phyloP scores from a whole-genome alignment of 1,284 basidiomycete genomes.

The Leccinum variabile region DNA sequence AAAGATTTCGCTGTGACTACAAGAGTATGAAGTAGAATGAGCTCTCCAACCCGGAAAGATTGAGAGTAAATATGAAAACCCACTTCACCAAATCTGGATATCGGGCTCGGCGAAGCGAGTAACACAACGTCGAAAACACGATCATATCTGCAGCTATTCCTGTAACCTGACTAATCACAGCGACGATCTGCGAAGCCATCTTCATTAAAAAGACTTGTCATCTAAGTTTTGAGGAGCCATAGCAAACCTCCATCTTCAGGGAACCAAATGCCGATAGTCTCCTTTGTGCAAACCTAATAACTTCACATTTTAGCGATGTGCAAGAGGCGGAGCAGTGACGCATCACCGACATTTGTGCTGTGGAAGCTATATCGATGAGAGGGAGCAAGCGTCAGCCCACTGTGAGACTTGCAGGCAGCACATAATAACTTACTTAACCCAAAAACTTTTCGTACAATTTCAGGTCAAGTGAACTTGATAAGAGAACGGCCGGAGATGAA shows the following conservation, averaged over 20 bases:
- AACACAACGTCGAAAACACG: slow-evolving; percentile 30
- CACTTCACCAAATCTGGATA: slow-evolving; percentile 34
- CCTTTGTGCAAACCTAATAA: slow-evolving; percentile 24
- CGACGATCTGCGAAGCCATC: slow-evolving; percentile 16
- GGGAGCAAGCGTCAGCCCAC: background rate
- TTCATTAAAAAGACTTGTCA: background rate
- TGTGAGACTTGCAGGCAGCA: background rate
- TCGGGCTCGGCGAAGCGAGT: slow-evolving; percentile 30
- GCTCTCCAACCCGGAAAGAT: background rate
- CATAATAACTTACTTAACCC: slow-evolving; percentile 32
- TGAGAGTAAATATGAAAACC: slow-evolving; percentile 8
- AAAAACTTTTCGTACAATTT: slow-evolving; percentile 26
- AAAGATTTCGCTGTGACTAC: slow-evolving; percentile 21
- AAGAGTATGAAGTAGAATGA: background rate
- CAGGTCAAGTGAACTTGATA: slow-evolving; percentile 15
- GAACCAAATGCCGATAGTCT: slow-evolving; percentile 26
- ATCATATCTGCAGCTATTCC: slow-evolving; percentile 27
- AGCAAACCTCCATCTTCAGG: slow-evolving; percentile 25
- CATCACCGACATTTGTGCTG: slow-evolving; percentile 32
- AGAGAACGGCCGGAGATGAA: slow-evolving; percentile 1
- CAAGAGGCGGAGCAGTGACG: too few species aligned
- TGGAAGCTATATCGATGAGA: slow-evolving; percentile 15
- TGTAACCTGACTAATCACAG: slow-evolving; percentile 25
- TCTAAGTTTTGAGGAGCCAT: background rate
- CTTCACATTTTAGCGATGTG: slow-evolving; percentile 9